These are phyloP conservation scores for Sporormia fimetaria DNA, from an alignment of 495 filamentous ascomycete species.

Conservation along the genomic window DNA sequence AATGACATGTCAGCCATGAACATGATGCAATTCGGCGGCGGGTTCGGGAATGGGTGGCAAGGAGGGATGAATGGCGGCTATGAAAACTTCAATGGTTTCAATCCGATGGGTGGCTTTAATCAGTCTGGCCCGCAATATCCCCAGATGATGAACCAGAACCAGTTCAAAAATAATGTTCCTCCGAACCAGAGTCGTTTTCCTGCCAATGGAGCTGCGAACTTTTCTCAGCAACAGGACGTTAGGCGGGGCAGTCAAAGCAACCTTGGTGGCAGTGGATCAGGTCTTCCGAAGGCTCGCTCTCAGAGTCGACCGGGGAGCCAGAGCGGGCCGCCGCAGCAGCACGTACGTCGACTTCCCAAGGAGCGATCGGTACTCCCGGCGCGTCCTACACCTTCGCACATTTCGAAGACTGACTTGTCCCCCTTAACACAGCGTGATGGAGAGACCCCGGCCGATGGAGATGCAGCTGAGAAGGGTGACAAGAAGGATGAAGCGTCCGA, in stretches of 20 bases:
- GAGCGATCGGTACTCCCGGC: not conserved
- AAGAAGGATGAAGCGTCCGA: constrained; percentile 4
- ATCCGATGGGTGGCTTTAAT: constrained; percentile 50
- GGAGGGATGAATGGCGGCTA: constrained; percentile 71
- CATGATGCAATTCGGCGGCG: constrained; percentile 50
- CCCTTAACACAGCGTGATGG: constrained; percentile 7
- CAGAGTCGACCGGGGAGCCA: constrained; percentile 15
- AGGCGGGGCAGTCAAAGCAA: constrained; percentile 47
- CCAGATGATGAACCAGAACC: constrained; percentile 45
- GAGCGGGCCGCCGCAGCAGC: not conserved
- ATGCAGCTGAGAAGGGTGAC: not conserved
- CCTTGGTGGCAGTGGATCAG: constrained; percentile 15
- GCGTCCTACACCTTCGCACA: not conserved
- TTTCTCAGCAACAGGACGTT: constrained; percentile 11
- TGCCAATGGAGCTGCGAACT: constrained; percentile 32
- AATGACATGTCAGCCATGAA: constrained; percentile 58
- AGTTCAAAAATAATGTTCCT: constrained; percentile 45
- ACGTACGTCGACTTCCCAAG: constrained; percentile 18
- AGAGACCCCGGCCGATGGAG: constrained; percentile 1
- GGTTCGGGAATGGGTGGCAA: constrained; percentile 42
- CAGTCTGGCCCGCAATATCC: constrained; percentile 44
- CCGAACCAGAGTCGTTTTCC: constrained; percentile 35
- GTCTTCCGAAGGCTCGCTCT: constrained; percentile 3
- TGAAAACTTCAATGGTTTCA: constrained; percentile 67
- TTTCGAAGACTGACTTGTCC: constrained; percentile 3